Conservation (phyloP, 78 protist genomes). For the Tieghemostelium lacteum region DNA sequence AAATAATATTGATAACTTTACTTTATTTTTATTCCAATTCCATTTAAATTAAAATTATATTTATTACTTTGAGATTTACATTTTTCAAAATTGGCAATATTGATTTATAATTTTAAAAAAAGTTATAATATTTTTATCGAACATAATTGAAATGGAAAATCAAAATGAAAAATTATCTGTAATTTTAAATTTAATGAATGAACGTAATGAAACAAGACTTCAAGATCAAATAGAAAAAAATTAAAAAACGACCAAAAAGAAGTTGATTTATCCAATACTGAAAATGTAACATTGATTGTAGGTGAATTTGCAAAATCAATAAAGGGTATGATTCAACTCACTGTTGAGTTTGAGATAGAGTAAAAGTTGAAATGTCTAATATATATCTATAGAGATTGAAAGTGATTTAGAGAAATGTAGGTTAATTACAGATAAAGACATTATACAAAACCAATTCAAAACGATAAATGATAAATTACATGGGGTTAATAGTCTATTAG, state of each 20-base stretch:
- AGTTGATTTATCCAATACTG: slow-evolving; percentile 21
- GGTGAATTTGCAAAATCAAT: neutral
- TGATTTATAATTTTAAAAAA: no score
- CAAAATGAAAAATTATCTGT: neutral
- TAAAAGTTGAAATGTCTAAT: neutral
- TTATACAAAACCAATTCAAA: neutral
- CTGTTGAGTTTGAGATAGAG: neutral
- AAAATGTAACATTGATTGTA: slow-evolving; percentile 2
- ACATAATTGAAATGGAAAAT: neutral
- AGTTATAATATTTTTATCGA: no score
- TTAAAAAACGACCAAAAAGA: slow-evolving; percentile 3
- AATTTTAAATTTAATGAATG: slow-evolving; percentile 11
- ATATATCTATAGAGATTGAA: neutral
- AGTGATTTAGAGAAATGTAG: neutral
- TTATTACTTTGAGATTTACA: neutral
- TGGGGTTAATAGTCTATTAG: neutral
- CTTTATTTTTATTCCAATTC: neutral
- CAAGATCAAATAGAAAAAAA: slow-evolving; percentile 16
- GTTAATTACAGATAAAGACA: neutral
- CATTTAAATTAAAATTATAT: no score
- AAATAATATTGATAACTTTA: neutral
- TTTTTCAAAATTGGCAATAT: no score
- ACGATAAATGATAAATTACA: neutral
- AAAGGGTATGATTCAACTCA: neutral
- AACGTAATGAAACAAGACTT: slow-evolving; percentile 27